These are phyloP conservation scores for Chytridium lagenaria DNA, from an alignment of 371 early-diverging fungal genomes.

Conservation along the genomic window DNA sequence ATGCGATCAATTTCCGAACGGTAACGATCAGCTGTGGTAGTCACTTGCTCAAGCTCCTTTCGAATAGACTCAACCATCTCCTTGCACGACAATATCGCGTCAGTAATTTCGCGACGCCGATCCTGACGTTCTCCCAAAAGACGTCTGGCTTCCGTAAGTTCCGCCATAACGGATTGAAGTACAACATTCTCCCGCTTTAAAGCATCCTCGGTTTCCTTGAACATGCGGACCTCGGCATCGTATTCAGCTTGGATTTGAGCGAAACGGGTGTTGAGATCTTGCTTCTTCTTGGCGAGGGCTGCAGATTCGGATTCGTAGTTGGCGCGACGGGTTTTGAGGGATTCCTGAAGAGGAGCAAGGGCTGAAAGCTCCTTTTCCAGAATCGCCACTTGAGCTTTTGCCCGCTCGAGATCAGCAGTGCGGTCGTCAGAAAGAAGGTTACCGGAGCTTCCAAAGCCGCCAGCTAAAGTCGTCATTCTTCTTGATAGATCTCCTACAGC, in stretches of 20 bases:
- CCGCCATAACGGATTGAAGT: slow-evolving; percentile 24
- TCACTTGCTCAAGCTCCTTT: slow-evolving; percentile 24
- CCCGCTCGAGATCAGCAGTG: slow-evolving; percentile 21
- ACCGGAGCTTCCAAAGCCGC: background rate
- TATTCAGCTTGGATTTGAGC: slow-evolving; percentile 44
- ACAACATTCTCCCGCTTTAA: slow-evolving; percentile 38
- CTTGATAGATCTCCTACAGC: slow-evolving; percentile 5
- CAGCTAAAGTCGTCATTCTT: background rate
- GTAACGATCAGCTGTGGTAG: slow-evolving; percentile 22
- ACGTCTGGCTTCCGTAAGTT: slow-evolving; percentile 40
- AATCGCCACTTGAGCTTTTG: slow-evolving; percentile 23
- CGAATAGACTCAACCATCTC: slow-evolving; percentile 25
- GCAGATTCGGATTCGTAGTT: slow-evolving; percentile 47
- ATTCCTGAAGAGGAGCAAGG: slow-evolving; percentile 45
- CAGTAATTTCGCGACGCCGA: slow-evolving; percentile 32
- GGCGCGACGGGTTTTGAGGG: slow-evolving; percentile 38
- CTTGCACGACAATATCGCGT: slow-evolving; percentile 29
- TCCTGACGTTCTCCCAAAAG: slow-evolving; percentile 29
- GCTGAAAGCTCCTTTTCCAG: slow-evolving; percentile 38
- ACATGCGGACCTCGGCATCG: slow-evolving; percentile 47
- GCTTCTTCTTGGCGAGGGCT: slow-evolving; percentile 39
- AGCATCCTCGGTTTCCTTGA: slow-evolving; percentile 36
- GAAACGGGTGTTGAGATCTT: slow-evolving; percentile 44
- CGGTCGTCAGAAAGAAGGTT: slow-evolving; percentile 29
- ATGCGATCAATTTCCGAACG: slow-evolving; percentile 35